Evolutionary conservation across 257 asterid genomes (phyloP).

Genomic region (Rauvolfia tetraphylla): DNA sequence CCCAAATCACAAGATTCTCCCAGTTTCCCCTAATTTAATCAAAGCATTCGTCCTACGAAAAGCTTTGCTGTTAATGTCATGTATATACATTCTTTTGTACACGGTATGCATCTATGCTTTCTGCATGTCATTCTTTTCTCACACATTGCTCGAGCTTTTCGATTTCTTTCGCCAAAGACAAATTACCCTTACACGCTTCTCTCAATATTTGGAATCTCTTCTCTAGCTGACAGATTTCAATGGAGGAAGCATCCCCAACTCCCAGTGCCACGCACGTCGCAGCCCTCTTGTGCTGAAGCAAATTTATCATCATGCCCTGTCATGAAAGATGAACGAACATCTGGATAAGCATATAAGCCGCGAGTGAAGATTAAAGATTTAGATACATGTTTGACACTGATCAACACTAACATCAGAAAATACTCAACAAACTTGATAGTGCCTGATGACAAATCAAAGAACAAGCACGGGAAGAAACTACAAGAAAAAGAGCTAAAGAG

Average conservation of each 20-base stretch:
- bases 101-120: neutral
- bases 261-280: constrained; percentile 6
- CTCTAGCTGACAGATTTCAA: constrained; percentile 29
- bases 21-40: no score
- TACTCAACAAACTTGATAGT: neutral
- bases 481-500: neutral
- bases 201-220: constrained; percentile 53
- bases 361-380: neutral
- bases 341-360: constrained; percentile 3
- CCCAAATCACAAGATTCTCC: no score
- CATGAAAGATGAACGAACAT: constrained; percentile 8
- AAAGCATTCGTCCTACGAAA: neutral
- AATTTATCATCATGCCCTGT: constrained; percentile 71
- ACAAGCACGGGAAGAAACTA: neutral
- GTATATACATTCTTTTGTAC: neutral
- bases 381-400: neutral
- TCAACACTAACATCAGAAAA: neutral
- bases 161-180: constrained; percentile 35
- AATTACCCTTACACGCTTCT: constrained; percentile 56
- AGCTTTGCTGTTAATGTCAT: neutral
- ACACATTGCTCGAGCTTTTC: constrained; percentile 41
- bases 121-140: neutral
- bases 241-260: constrained; percentile 19
- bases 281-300: constrained; percentile 44
- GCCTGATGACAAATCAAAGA: neutral